These are phyloP conservation scores for Aspergillus costaricaensis DNA, from an alignment of 2,329 filamentous ascomycete species.

Conservation along the genomic window DNA sequence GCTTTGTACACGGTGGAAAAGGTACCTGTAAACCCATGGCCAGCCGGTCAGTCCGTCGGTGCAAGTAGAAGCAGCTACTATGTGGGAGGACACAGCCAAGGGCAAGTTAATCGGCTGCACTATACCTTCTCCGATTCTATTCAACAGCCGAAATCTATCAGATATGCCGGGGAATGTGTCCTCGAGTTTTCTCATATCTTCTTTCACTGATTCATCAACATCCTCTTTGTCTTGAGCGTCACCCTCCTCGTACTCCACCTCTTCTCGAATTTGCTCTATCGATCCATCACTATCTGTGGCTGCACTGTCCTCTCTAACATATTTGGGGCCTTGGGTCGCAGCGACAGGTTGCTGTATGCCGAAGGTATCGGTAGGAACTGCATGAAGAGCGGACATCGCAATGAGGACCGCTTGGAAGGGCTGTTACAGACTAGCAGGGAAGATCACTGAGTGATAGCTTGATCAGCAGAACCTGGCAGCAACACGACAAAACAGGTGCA, in stretches of 20 bases:
- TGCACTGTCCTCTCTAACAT: slow-evolving; percentile 19
- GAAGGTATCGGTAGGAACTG: slow-evolving; percentile 28
- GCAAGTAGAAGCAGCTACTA: not conserved
- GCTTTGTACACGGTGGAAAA: slow-evolving; percentile 99
- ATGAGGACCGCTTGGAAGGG: not conserved
- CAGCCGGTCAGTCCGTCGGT: not conserved
- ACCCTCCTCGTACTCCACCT: slow-evolving; percentile 32
- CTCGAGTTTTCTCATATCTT: slow-evolving; percentile 86
- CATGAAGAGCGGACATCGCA: slow-evolving; percentile 31
- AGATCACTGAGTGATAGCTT: not conserved
- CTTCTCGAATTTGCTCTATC: slow-evolving; percentile 15
- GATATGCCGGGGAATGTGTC: slow-evolving; percentile 80
- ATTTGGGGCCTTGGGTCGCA: slow-evolving; percentile 18
- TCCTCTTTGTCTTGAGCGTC: slow-evolving; percentile 37
- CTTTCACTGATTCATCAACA: slow-evolving; percentile 60
- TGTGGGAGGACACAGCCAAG: not conserved
- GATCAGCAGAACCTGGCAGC: not conserved
- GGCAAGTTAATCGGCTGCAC: not conserved
- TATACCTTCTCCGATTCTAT: slow-evolving; percentile 92
- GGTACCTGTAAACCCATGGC: slow-evolving; percentile 64
- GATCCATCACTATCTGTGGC: slow-evolving; percentile 21
- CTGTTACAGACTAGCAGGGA: not conserved
- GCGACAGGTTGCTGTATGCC: slow-evolving; percentile 25
- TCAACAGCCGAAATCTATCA: slow-evolving; percentile 84
- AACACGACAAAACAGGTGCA: not conserved